These are phyloP conservation scores for Ceratobasidium papillatum DNA, from an alignment of 1,284 basidiomycete genomes.

Conservation along the genomic window DNA sequence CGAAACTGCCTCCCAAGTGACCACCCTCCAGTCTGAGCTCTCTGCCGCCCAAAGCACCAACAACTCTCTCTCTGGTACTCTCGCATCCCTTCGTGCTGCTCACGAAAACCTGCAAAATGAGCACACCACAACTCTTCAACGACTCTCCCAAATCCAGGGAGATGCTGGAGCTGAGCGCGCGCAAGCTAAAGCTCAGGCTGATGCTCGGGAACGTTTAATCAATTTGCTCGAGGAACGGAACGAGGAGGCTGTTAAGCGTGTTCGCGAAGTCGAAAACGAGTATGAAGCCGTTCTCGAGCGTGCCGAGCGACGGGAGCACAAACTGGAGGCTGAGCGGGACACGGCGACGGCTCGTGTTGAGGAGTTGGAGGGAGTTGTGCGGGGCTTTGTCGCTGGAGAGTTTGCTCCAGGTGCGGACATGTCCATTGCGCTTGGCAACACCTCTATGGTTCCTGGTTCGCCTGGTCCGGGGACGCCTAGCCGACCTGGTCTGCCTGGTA, in stretches of 20 bases:
- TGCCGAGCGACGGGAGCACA: conserved; percentile 70
- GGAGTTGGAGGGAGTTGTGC: conserved; percentile 48
- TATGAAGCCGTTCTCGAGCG: conserved; percentile 76
- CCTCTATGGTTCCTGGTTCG: background rate
- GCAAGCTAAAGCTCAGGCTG: conserved; percentile 77
- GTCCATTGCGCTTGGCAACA: conserved; percentile 25
- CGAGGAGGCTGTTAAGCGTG: conserved; percentile 76
- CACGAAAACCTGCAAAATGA: conserved; percentile 75
- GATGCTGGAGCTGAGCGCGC: conserved; percentile 82
- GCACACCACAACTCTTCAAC: conserved; percentile 69
- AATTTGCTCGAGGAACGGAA: conserved; percentile 85
- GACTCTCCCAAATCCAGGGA: conserved; percentile 73
- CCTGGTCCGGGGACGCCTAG: conserved; percentile 46
- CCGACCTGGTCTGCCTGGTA: conserved; percentile 41
- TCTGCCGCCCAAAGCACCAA: conserved; percentile 35
- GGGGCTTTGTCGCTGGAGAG: conserved; percentile 33
- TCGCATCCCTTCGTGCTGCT: conserved; percentile 67
- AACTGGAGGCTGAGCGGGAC: conserved; percentile 71
- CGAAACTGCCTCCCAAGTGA: conserved; percentile 75
- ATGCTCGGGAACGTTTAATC: conserved; percentile 73
- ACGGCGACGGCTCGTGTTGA: conserved; percentile 53
- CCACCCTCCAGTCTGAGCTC: conserved; percentile 75
- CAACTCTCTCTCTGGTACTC: conserved; percentile 69
- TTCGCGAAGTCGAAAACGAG: conserved; percentile 79
- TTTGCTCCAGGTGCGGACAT: conserved; percentile 33